These are phyloP conservation scores for Tulasnella sp. DNA, from an alignment of 768 basidiomycete species.

Conservation along the genomic window DNA sequence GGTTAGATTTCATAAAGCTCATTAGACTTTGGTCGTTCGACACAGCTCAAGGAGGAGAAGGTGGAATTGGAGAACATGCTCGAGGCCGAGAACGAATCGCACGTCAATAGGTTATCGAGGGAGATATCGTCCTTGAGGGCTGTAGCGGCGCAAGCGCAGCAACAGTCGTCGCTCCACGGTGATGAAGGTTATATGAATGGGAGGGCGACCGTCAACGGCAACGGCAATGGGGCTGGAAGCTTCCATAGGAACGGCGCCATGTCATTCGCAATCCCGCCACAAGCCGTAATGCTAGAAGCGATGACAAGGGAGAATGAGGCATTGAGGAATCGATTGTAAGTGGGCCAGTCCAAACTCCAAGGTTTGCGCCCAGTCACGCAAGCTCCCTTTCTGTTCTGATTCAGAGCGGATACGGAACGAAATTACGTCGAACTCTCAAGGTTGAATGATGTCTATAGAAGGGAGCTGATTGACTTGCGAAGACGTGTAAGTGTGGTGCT, in stretches of 20 bases:
- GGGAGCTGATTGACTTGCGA: conserved; percentile 71
- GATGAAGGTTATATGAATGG: conserved; percentile 9
- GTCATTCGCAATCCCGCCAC: conserved; percentile 25
- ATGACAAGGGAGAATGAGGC: conserved; percentile 73
- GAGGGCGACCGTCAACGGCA: conserved; percentile 8
- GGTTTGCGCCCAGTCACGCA: background rate
- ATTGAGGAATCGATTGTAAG: conserved; percentile 43
- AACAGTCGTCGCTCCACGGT: conserved; percentile 14
- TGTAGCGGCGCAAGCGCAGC: conserved; percentile 41
- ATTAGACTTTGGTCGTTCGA: background rate
- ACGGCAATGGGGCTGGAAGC: conserved; percentile 14
- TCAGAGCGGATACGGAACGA: conserved; percentile 54
- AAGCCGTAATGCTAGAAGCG: conserved; percentile 61
- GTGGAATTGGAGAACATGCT: conserved; percentile 70
- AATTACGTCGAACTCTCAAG: conserved; percentile 64
- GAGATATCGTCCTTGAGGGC: conserved; percentile 57
- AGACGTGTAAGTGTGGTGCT: conserved; percentile 47
- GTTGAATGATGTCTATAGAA: conserved; percentile 74
- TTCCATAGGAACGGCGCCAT: background rate
- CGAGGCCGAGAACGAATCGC: conserved; percentile 78
- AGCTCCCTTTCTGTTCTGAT: background rate
- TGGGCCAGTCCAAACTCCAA: background rate
- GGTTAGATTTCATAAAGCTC: background rate
- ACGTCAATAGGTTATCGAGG: conserved; percentile 64
- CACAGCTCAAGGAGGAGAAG: conserved; percentile 78